Conservation (phyloP, 208 protist species). For the Acanthamoeba quina region DNA sequence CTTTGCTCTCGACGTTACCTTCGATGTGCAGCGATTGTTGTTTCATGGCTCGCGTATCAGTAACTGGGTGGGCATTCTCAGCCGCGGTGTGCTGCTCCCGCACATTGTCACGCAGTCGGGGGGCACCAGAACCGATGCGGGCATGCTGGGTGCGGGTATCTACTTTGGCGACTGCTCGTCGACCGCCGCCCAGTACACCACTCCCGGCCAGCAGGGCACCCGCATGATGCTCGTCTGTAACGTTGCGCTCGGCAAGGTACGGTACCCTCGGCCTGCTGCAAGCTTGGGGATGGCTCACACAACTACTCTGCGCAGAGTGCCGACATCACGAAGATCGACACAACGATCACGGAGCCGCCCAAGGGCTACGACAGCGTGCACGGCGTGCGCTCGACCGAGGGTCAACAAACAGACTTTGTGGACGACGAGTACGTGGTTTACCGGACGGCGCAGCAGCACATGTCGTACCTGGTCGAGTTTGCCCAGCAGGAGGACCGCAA, state of each 20-base stretch:
- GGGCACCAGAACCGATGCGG: conserved; percentile 64
- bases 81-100: conserved; percentile 75
- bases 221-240: conserved; percentile 60
- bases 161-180: conserved; percentile 75
- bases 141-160: conserved; percentile 77
- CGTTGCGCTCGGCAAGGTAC: conserved; percentile 75
- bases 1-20: no score
- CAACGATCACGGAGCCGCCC: conserved; percentile 18
- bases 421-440: conserved; percentile 82
- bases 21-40: not conserved
- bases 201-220: conserved; percentile 7
- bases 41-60: conserved; percentile 53
- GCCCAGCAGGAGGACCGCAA: not conserved
- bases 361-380: conserved; percentile 80
- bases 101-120: conserved; percentile 71
- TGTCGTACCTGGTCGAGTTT: conserved; percentile 82
- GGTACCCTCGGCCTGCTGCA: conserved; percentile 63
- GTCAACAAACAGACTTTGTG: conserved; percentile 61
- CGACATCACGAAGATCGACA: conserved; percentile 37
- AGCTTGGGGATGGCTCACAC: not conserved
- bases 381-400: conserved; percentile 50
- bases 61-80: conserved; percentile 76
- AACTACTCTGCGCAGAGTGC: not conserved
- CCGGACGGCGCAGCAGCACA: conserved; percentile 78
- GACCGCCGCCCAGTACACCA: conserved; percentile 70